phyloP scores from a whole-genome alignment of 371 early-diverging fungal genomes.

The Apophysomyces trapeziformis region DNA sequence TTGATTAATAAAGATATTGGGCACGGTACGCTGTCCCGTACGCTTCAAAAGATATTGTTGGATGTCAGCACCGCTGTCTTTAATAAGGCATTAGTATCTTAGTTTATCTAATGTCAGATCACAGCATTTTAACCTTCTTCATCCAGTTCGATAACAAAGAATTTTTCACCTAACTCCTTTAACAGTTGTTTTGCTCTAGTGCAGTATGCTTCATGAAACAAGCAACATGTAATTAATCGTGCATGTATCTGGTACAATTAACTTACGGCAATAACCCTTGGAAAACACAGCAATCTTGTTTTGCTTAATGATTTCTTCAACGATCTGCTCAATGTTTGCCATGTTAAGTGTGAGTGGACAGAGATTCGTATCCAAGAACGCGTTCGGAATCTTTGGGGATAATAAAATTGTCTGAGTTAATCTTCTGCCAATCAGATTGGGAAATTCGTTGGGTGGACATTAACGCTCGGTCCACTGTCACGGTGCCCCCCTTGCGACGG shows the following conservation, averaged over 20 bases:
- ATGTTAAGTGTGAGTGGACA: background rate
- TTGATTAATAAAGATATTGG: conserved; percentile 84
- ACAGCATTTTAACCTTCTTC: conserved; percentile 20
- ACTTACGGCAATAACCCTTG: conserved; percentile 78
- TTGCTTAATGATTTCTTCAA: background rate
- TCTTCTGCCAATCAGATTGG: too few species aligned
- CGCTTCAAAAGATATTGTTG: conserved; percentile 66
- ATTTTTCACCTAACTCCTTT: conserved; percentile 37
- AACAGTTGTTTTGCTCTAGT: conserved; percentile 64
- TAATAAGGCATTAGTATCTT: conserved; percentile 18
- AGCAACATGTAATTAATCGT: background rate
- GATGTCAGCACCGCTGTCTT: conserved; percentile 70
- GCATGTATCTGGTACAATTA: background rate
- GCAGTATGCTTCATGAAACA: conserved; percentile 63
- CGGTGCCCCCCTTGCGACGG: too few species aligned
- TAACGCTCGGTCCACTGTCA: too few species aligned
- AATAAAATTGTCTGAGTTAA: too few species aligned
- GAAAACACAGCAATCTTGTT: conserved; percentile 63
- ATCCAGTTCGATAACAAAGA: conserved; percentile 58
- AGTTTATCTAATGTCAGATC: background rate
- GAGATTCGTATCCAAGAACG: too few species aligned
- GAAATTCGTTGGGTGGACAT: too few species aligned
- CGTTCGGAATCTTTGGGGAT: too few species aligned
- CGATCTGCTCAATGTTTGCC: background rate
- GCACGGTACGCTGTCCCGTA: conserved; percentile 85